Conservation (phyloP, 768 basidiomycete genomes). For the Dentipellis fragilis region DNA sequence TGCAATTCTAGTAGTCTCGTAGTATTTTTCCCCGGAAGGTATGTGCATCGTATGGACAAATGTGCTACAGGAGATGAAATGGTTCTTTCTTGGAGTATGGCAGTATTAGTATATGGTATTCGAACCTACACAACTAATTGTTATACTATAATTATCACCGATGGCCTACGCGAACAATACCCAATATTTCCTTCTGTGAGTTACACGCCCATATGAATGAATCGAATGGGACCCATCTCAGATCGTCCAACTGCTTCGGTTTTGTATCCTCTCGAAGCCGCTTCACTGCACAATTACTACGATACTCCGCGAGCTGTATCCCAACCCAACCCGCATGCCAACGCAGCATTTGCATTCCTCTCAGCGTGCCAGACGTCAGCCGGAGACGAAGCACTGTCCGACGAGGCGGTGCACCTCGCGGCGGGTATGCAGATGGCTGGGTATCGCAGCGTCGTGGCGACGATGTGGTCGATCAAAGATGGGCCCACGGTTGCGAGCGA, state of each 20-base stretch:
- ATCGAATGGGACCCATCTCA: background rate
- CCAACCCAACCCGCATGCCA: too few relatives aligned
- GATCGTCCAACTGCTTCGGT: background rate
- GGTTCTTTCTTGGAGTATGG: too few relatives aligned
- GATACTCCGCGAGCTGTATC: constrained; percentile 14
- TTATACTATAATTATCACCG: too few relatives aligned
- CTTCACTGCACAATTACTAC: background rate
- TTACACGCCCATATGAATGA: background rate
- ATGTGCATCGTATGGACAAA: too few relatives aligned
- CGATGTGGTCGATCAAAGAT: constrained; percentile 9
- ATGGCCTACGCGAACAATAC: too few relatives aligned
- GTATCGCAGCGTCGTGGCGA: constrained; percentile 8
- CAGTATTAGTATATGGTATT: too few relatives aligned
- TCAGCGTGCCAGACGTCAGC: background rate
- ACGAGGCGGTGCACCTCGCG: constrained; percentile 11
- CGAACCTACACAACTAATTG: too few relatives aligned
- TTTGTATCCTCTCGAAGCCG: background rate
- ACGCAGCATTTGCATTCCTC: constrained; percentile 7
- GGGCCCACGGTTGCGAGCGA: constrained; percentile 1
- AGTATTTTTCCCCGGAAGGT: too few relatives aligned
- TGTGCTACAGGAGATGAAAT: too few relatives aligned
- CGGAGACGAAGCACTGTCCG: background rate
- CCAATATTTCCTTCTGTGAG: background rate
- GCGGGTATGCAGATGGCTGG: constrained; percentile 12
- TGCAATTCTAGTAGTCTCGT: too few relatives aligned